Conservation (phyloP, 768 basidiomycete genomes). For the Lentinula guzmanii region DNA sequence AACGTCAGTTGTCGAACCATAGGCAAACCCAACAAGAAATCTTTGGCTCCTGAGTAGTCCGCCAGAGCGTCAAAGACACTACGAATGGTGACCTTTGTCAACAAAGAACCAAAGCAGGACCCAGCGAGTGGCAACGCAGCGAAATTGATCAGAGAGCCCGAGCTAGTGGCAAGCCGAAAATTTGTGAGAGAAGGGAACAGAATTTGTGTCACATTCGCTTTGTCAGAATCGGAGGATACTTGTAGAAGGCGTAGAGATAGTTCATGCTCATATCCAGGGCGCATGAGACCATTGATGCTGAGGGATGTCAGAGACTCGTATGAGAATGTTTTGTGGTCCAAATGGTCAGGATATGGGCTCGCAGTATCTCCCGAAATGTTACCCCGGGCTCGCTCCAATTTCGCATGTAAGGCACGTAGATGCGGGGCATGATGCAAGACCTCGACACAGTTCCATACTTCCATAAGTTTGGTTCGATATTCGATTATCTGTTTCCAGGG, state of each 20-base stretch:
- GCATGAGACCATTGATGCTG: not conserved
- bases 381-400: not conserved
- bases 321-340: not conserved
- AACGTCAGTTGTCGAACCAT: not conserved
- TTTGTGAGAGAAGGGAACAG: not conserved
- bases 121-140: not conserved
- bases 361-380: not conserved
- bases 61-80: not conserved
- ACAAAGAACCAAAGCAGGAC: not conserved
- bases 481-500: not conserved
- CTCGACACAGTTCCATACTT: not conserved
- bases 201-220: not conserved
- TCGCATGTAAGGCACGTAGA: not conserved
- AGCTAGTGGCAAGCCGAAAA: not conserved
- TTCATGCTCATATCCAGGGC: not conserved
- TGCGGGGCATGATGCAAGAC: not conserved
- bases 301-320: not conserved
- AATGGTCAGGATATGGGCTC: not conserved
- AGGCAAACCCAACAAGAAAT: not conserved
- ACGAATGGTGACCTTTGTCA: conserved; percentile 1
- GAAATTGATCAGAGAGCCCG: not conserved
- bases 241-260: not conserved
- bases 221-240: not conserved
- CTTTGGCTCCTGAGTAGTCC: not conserved
- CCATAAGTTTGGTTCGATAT: not conserved